Base-by-base conservation (phyloP, 108 stramenopile genomes). In the Skeletonema grethae region DNA sequence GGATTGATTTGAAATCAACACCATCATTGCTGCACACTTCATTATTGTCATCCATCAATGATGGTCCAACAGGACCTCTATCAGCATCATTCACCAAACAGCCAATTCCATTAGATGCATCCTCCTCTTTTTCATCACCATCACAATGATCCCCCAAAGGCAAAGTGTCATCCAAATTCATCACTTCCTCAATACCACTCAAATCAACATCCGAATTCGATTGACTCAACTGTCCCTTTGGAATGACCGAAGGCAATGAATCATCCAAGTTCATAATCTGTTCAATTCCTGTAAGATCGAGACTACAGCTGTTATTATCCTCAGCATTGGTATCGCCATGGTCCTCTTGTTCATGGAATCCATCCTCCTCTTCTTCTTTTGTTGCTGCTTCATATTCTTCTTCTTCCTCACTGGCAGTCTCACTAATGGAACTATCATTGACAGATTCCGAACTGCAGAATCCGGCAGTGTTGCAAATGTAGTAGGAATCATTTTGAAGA, bases 341-440 rank as follows among this genome's bases (percentile, higher is more conserved):
- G 5, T 20, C 46, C 18, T 48, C 16, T 18, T 48, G 18, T 7
- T 4, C 15, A 45, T 45, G 5, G n/a, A 18, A 48, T 16, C 13
- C 43, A 45, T 45, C 43, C 1, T 60, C 59, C 25, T 28, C 25
- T 28, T 28, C 25, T 28, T 28, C 25, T 28, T 28, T 28, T 28
- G 25, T 1, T 28, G 25, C 25, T 28, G 25, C 25, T 28, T 0
- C 25, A 28, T 28, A 28, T 28, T 53, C 50, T 9, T 53, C 50
- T n/a, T 53, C 50, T 9, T 22, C 38, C 15, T 68, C 55, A 46
- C 67, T 68, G 6, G 67, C 67, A 34, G 67, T 68, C 9, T 35
- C 53, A 30, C 67, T 68, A 34, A 68, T 56, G 35, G 48, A 41
- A 30, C 55, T 68, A 28, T 38, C 67, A 16, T 55, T 8, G 6